Evolutionary conservation across 352 stramenopile genomes (phyloP).

Genomic region (Phytophthora palmivora): DNA sequence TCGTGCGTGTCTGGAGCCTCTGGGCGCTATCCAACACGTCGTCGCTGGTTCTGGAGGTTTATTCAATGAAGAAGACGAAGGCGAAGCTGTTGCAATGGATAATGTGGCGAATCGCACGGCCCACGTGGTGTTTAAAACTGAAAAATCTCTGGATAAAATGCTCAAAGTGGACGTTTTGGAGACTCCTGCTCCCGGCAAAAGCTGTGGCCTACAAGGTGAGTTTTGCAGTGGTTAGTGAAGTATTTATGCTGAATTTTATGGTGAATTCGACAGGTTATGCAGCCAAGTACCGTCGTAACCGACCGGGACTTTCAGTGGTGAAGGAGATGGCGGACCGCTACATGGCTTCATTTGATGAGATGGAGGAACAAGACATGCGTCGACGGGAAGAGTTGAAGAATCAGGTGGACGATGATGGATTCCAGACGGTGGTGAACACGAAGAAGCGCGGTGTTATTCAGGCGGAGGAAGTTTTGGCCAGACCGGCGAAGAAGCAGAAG

Average conservation of each 20-base stretch:
- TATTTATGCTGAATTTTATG: slow-evolving; percentile 2
- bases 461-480: slow-evolving; percentile 56
- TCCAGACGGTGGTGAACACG: slow-evolving; percentile 82
- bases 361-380: slow-evolving; percentile 67
- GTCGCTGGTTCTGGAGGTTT: slow-evolving; percentile 25
- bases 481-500: slow-evolving; percentile 85
- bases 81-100: slow-evolving; percentile 26
- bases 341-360: slow-evolving; percentile 79
- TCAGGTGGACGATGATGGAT: slow-evolving; percentile 84
- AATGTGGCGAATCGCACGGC: slow-evolving; percentile 46
- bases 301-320: slow-evolving; percentile 65
- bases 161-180: slow-evolving; percentile 52
- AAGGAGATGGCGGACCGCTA: slow-evolving; percentile 77
- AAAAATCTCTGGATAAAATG: slow-evolving; percentile 63
- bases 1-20: slow-evolving; percentile 48
- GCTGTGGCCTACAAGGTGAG: slow-evolving; percentile 46
- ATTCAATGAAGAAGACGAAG: slow-evolving; percentile 8
- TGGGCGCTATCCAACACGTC: slow-evolving; percentile 75
- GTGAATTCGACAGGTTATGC: slow-evolving; percentile 43
- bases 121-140: slow-evolving; percentile 82
- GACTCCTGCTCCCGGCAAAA: slow-evolving; percentile 29
- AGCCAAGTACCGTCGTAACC: slow-evolving; percentile 71
- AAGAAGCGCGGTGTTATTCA: slow-evolving; percentile 72
- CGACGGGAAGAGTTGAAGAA: slow-evolving; percentile 80
- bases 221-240: neutral